Evolutionary conservation across 2,329 filamentous ascomycete species (phyloP), one percentile per base, ranked within the genome.

Genomic region (Talaromyces marneffei): DNA sequence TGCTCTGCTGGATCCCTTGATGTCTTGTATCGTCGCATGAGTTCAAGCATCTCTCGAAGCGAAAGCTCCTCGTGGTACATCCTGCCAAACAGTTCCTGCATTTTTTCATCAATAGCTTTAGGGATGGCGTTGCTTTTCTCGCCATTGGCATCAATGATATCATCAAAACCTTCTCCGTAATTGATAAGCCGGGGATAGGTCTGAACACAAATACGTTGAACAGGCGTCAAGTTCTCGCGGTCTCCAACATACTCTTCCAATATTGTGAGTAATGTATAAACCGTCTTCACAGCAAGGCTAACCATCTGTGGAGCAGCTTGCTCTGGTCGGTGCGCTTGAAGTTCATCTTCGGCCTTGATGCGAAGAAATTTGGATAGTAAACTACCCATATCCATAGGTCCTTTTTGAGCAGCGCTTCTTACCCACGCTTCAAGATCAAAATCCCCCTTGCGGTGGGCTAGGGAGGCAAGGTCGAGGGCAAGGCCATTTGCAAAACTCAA

Each of bases 41-140:
- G 85, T 64, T 90, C 87, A 57, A 99, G 89, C 65, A 99, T 90
- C 59, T 91, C 86, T 60, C 91, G 86, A 18, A 97, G 90, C 65
- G 93, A 88, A 20, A 92, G 86, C 66, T 97, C 91, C 66, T 91
- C 89, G 66, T 91, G 90, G 72, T 99, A 99, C 92, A 99, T 97
- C 70, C 90, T 90, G 76, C 96, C 97, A 75, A 97, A 99, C 65
- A 96, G 88, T 66, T 97, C 91, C 71, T 97, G 92, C 94, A 99
- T 99, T 73, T 91, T 90, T 65, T 84, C 86, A 67, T 96, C 92
- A 59, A 93, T 91, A 23, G 87, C 86, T 20, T 84, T 81, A 0
- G 92, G 88, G 1, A 99, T 82, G 1, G 85, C 83, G 69, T 97
- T 96, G n/a, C 90, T 87, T 20, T 88, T 85, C 67, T 86, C 84